These are phyloP conservation scores for Solioccasus polychromus DNA, from an alignment of 768 basidiomycete genomes.

Conservation along the genomic window DNA sequence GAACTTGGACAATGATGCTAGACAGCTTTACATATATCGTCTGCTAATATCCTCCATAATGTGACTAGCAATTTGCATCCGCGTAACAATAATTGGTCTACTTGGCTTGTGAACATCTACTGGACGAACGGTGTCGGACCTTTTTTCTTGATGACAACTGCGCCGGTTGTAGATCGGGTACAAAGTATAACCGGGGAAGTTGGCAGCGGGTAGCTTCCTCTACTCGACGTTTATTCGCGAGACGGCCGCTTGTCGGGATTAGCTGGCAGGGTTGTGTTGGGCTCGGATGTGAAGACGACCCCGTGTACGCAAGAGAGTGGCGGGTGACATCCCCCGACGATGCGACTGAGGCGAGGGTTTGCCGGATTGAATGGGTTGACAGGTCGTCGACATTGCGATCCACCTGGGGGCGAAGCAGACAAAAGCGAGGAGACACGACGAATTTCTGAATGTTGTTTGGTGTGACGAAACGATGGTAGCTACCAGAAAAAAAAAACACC, in stretches of 20 bases:
- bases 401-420: too few species aligned
- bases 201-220: conserved; percentile 9
- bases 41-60: conserved; percentile 16
- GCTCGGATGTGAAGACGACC: not conserved
- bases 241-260: conserved; percentile 12
- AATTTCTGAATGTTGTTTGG: conserved; percentile 15
- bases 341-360: too few species aligned
- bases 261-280: not conserved
- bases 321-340: too few species aligned
- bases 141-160: too few species aligned
- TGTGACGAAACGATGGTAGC: too few species aligned
- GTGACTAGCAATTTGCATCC: conserved; percentile 10
- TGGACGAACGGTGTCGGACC: too few species aligned
- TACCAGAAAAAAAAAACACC: too few species aligned
- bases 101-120: conserved; percentile 2
- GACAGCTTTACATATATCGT: conserved; percentile 10
- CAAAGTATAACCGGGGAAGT: conserved; percentile 23
- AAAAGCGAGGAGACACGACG: conserved; percentile 19
- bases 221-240: conserved; percentile 17
- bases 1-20: conserved; percentile 5
- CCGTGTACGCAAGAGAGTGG: conserved; percentile 18
- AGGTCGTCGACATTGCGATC: too few species aligned
- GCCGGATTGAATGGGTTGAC: too few species aligned
- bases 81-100: conserved; percentile 3
- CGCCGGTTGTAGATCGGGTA: conserved; percentile 1